Evolutionary conservation across 345 rosid species (phyloP), one percentile per base, ranked within the genome.

Genomic region (Lenwebbia sp.): DNA sequence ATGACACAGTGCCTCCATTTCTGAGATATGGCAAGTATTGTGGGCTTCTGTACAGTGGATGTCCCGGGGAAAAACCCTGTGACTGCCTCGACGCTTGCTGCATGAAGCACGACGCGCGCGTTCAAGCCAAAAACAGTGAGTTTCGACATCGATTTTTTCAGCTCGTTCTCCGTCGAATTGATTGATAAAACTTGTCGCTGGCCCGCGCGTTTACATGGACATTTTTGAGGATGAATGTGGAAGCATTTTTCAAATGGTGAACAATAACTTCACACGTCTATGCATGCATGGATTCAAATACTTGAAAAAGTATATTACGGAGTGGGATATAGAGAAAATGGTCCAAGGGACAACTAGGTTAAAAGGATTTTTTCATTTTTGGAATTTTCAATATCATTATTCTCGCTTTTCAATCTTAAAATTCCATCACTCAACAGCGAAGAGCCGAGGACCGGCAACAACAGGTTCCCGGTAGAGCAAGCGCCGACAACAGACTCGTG

Each of bases 1-100:
- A 23, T 62, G 47, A 82, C n/a, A 25, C 89, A 95, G 96, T 95
- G 88, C 98, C 99, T 10, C 98, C 98, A 81, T 89, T 97, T 47
- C 52, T 96, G 88, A 94, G 99, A 88, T 94, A 97, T 90, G 99
- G 98, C 3, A 96, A 97, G 91, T 95, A 95, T 54, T 96, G 98
- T 62, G 98, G 99, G 65, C 89, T 96, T 7, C 50, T 97, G 8
- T 97, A 95, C 88, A 96, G 95, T 83, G 98, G 99, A 86, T 96
- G 99, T 88, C 96, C 96, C 3, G 96, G 98, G 12, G 98, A 94
- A 84, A 96, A 62, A 84, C 98, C 98, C 6, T 96, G 99, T n/a
- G 98, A 97, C 84, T 96, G 94, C 37, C 99, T 95, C 60, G 98
- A 97, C 84, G 90, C 96, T 49, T 95, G 98, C 85, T 92, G 99